These are phyloP conservation scores for Anthracocystis setariae DNA, from an alignment of 1,284 basidiomycete genomes.

Conservation along the genomic window DNA sequence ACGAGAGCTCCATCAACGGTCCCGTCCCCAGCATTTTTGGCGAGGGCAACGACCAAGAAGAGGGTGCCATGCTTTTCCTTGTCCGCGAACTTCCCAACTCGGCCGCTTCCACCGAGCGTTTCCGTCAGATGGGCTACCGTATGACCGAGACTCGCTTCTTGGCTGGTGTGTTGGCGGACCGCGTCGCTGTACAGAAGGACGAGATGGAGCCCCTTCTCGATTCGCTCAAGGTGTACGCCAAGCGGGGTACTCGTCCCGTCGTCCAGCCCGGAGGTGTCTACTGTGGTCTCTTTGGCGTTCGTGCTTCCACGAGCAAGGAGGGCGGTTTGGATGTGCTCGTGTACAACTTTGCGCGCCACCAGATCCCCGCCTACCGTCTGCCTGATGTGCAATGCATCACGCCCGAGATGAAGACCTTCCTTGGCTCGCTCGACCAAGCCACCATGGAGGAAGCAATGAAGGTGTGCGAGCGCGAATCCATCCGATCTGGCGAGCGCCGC, in stretches of 20 bases:
- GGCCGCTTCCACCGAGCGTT: conserved; percentile 69
- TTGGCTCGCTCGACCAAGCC: conserved; percentile 68
- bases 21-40: conserved; percentile 57
- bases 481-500: conserved; percentile 62
- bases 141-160: conserved; percentile 71
- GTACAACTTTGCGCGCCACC: conserved; percentile 72
- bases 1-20: conserved; percentile 58
- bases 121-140: conserved; percentile 70
- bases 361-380: conserved; percentile 72
- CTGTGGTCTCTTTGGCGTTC: conserved; percentile 71
- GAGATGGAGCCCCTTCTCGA: conserved; percentile 71
- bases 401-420: conserved; percentile 69
- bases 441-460: conserved; percentile 70
- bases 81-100: conserved; percentile 69
- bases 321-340: conserved; percentile 69
- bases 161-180: conserved; percentile 70
- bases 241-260: conserved; percentile 70
- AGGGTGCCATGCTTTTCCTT: conserved; percentile 71
- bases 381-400: conserved; percentile 70
- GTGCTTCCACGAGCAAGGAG: conserved; percentile 67
- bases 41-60: conserved; percentile 65
- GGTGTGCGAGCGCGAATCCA: conserved; percentile 69
- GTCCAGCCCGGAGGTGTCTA: conserved; percentile 71
- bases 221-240: conserved; percentile 71
- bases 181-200: conserved; percentile 69